Base-by-base conservation (phyloP, 139 green algal species). In the Tetradesmus obliquus region DNA sequence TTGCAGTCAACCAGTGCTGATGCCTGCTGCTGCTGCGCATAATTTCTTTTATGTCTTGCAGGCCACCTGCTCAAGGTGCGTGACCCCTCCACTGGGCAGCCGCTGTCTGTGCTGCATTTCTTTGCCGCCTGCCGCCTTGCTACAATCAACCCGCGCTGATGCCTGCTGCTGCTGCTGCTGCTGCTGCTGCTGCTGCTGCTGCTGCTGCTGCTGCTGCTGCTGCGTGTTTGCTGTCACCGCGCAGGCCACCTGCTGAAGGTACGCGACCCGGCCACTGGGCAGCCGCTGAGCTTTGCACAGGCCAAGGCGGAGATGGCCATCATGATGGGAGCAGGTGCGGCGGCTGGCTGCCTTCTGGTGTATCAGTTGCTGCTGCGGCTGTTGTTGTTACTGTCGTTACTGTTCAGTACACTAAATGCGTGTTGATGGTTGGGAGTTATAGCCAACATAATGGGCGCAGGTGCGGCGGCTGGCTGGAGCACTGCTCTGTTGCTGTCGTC, bases 221-320 rank as follows among this genome's bases (percentile, higher is more conserved):
- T 45, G 32, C 32, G 32, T 45, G 69, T 19, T 79, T 79, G 69
- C 69, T 55, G 19, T 32, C 79, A 84, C 10, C 7, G 32, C 32
- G 32, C 32, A 45, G 32, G 32, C 24, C 79, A 84, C 79, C 6
- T 88, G 8, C 82, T 88, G 4, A 51, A 72, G 5, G 84, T 20
- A 3, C 8, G 19, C 2, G 86, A 83, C 86, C 86, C 86, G 0
- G 86, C 20, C 51, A 89, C 57, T n/a, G 71, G 71, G 0, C 51
- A 90, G 54, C 62, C 62, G 2, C 69, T 90, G 7, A 51, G 19
- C 3, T 12, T 20, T 81, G 66, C 15, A 1, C 86, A 90, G 3
- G 62, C 80, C 86, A 90, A 90, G 71, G 86, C 51, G 7, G 86
- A 90, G 45, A 83, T 90, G 17, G 86, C 24, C 6, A 83, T 90